phyloP scores from a whole-genome alignment of 73 alveolate genomes.

The Paramecium sonneborni region DNA sequence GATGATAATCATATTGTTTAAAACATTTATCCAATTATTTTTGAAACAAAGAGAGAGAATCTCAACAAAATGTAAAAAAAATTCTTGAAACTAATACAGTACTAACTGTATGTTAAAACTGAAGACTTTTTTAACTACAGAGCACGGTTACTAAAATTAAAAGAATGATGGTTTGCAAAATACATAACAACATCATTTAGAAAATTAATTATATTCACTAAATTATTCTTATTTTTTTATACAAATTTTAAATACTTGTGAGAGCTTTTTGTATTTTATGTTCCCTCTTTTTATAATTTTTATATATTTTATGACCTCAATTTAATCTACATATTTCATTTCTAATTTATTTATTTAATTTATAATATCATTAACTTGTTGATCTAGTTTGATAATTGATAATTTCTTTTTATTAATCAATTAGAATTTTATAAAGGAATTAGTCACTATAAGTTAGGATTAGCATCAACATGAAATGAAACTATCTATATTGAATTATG shows the following conservation, averaged over 20 bases:
- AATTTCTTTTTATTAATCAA: not conserved
- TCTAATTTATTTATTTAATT: not conserved
- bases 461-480: not conserved
- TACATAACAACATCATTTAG: not conserved
- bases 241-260: not conserved
- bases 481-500: not conserved
- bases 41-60: not conserved
- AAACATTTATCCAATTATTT: not conserved
- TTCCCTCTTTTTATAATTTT: no score
- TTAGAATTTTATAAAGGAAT: not conserved
- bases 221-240: not conserved
- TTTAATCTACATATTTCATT: conserved; percentile 14
- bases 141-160: not conserved
- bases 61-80: not conserved
- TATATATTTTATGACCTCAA: no score
- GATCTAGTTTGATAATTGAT: not conserved
- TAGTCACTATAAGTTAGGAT: not conserved
- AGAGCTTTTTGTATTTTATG: no score
- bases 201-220: not conserved
- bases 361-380: not conserved
- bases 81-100: not conserved
- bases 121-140: not conserved
- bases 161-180: not conserved
- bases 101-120: not conserved
- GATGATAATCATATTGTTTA: not conserved